Conservation (phyloP, 805 yeast species). For the Wickerhamiella parazyma region DNA sequence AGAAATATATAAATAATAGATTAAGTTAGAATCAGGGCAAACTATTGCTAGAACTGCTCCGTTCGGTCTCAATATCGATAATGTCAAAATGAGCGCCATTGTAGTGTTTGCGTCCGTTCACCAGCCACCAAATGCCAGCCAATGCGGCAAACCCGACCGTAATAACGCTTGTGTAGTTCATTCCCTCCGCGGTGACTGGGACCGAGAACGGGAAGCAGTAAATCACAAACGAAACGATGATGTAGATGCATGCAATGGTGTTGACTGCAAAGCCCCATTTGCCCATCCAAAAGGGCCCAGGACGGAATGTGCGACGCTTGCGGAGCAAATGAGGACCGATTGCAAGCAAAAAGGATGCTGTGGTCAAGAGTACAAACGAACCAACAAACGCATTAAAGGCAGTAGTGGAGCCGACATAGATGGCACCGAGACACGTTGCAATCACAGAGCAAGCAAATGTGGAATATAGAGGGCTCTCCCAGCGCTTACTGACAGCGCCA, state of each 20-base stretch:
- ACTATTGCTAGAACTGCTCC: no score
- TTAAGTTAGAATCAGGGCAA: no score
- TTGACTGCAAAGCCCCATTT: constrained; percentile 34
- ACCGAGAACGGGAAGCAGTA: background rate
- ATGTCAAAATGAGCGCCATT: background rate
- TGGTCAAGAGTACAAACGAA: constrained; percentile 35
- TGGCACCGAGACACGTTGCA: constrained; percentile 43
- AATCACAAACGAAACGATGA: constrained; percentile 34
- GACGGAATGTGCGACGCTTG: constrained; percentile 28
- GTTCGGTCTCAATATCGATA: background rate
- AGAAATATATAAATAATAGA: no score
- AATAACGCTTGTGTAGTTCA: constrained; percentile 61
- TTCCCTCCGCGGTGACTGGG: constrained; percentile 39
- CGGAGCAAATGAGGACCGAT: background rate
- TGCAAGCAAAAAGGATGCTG: background rate
- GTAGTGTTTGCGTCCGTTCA: background rate
- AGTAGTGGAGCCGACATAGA: constrained; percentile 48
- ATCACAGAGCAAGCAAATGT: constrained; percentile 40
- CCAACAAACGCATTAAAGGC: constrained; percentile 43
- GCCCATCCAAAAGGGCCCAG: constrained; percentile 59
- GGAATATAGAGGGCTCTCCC: constrained; percentile 51
- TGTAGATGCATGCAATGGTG: constrained; percentile 36
- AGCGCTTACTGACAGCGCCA: constrained; percentile 50
- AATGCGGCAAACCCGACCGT: constrained; percentile 34
- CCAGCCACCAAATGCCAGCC: constrained; percentile 31